Conservation (phyloP, 1,139 yeast species). For the Petasospora fabianii region DNA sequence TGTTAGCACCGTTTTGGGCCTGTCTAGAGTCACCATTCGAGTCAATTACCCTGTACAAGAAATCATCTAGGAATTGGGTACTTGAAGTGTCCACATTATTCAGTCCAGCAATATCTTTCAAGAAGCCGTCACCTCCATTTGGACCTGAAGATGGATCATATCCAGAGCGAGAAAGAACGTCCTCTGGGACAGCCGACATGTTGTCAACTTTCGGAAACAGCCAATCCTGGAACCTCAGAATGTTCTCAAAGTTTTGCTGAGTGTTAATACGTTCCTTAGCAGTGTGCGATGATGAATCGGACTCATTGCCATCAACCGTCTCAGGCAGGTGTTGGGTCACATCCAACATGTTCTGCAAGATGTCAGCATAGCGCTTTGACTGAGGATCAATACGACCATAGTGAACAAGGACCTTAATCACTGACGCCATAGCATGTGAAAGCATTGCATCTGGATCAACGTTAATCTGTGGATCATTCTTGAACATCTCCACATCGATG, state of each 20-base stretch:
- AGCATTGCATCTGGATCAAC: slow-evolving; percentile 17
- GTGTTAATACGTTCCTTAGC: slow-evolving; percentile 6
- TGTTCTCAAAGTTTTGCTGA: slow-evolving; percentile 19
- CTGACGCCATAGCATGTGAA: slow-evolving; percentile 23
- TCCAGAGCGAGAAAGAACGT: slow-evolving; percentile 1
- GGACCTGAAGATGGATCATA: slow-evolving; percentile 7
- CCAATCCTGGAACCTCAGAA: slow-evolving; percentile 25
- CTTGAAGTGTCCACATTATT: slow-evolving; percentile 15
- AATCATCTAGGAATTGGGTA: slow-evolving; percentile 22
- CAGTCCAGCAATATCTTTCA: slow-evolving; percentile 18
- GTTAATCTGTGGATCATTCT: slow-evolving; percentile 13
- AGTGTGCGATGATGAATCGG: slow-evolving; percentile 7
- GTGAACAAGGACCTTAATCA: slow-evolving; percentile 23
- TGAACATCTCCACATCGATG: slow-evolving; percentile 21
- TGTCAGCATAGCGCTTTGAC: slow-evolving; percentile 24
- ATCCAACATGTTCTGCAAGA: slow-evolving; percentile 22
- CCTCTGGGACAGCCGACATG: neutral
- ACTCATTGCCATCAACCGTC: slow-evolving; percentile 2
- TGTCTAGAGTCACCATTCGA: neutral
- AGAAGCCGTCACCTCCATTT: slow-evolving; percentile 12
- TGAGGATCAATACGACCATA: slow-evolving; percentile 28
- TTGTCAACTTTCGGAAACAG: slow-evolving; percentile 20
- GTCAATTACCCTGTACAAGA: slow-evolving; percentile 20
- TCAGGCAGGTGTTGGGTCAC: slow-evolving; percentile 13
- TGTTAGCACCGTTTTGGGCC: neutral